These are phyloP conservation scores for Madurella mycetomatis DNA, from an alignment of 2,329 filamentous ascomycete genomes.

Conservation along the genomic window DNA sequence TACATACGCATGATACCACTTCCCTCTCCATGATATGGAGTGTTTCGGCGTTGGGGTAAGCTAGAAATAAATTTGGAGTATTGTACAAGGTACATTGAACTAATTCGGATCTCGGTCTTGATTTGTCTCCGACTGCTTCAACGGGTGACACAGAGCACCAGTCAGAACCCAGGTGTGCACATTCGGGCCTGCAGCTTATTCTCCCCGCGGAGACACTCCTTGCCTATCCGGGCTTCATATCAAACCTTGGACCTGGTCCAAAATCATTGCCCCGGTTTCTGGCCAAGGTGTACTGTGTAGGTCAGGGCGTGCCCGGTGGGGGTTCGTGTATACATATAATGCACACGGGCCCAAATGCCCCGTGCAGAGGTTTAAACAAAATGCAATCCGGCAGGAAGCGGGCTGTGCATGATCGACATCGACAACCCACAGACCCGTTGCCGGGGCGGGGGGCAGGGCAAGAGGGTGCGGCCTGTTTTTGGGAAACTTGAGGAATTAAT, in stretches of 20 bases:
- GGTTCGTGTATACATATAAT: not conserved
- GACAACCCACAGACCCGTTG: not conserved
- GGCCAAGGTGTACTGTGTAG: too few species aligned
- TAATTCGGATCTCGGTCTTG: too few species aligned
- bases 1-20: not conserved
- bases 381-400: too few species aligned
- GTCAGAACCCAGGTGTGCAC: too few species aligned
- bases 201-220: too few species aligned
- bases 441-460: not conserved
- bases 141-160: too few species aligned
- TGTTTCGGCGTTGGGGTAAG: not conserved
- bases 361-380: not conserved
- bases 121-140: too few species aligned
- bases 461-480: not conserved
- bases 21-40: not conserved
- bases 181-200: too few species aligned
- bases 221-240: too few species aligned
- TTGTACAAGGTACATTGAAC: not conserved
- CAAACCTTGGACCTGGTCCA: too few species aligned
- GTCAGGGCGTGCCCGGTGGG: too few species aligned
- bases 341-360: not conserved
- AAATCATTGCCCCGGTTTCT: too few species aligned
- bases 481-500: not conserved
- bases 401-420: not conserved
- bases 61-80: not conserved